phyloP scores from a whole-genome alignment of 352 stramenopile species.

The Pilasporangium apinafurcum region DNA sequence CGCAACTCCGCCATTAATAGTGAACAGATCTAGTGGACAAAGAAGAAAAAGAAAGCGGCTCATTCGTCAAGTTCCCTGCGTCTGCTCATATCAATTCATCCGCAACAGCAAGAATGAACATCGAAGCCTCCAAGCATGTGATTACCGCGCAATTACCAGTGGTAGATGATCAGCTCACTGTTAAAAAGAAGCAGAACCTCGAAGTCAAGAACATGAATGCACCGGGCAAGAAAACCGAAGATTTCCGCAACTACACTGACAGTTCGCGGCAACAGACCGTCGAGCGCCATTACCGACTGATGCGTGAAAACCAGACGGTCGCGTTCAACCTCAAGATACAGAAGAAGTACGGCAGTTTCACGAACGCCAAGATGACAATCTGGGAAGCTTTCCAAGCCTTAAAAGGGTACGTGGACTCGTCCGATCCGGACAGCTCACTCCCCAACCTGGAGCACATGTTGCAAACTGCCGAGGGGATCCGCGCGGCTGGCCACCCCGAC shows the following conservation, averaged over 20 bases:
- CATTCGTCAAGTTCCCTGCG: too few species aligned
- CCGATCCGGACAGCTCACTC: slow-evolving; percentile 86
- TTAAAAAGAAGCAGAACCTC: slow-evolving; percentile 1
- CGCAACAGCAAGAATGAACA: slow-evolving; percentile 13
- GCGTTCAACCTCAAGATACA: slow-evolving; percentile 71
- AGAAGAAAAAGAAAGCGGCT: too few species aligned
- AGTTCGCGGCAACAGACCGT: slow-evolving; percentile 56
- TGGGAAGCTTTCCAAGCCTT: slow-evolving; percentile 88
- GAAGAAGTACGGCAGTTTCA: slow-evolving; percentile 61
- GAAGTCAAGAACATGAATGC: slow-evolving; percentile 24
- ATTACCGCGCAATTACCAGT: slow-evolving; percentile 1
- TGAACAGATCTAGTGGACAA: too few species aligned
- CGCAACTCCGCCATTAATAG: too few species aligned
- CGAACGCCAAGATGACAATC: slow-evolving; percentile 85
- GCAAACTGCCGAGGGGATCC: slow-evolving; percentile 92
- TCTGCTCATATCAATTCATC: too few species aligned
- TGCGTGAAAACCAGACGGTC: slow-evolving; percentile 68
- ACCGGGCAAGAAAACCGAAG: slow-evolving; percentile 55
- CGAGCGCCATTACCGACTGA: slow-evolving; percentile 72
- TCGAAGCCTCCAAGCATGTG: slow-evolving; percentile 12
- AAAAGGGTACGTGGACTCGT: slow-evolving; percentile 91
- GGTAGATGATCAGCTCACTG: not conserved
- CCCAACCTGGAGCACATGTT: slow-evolving; percentile 92
- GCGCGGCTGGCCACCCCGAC: slow-evolving; percentile 83
- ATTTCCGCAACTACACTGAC: slow-evolving; percentile 81